phyloP scores from a whole-genome alignment of 1,284 basidiomycete species.

The Ganoderma meredithae region DNA sequence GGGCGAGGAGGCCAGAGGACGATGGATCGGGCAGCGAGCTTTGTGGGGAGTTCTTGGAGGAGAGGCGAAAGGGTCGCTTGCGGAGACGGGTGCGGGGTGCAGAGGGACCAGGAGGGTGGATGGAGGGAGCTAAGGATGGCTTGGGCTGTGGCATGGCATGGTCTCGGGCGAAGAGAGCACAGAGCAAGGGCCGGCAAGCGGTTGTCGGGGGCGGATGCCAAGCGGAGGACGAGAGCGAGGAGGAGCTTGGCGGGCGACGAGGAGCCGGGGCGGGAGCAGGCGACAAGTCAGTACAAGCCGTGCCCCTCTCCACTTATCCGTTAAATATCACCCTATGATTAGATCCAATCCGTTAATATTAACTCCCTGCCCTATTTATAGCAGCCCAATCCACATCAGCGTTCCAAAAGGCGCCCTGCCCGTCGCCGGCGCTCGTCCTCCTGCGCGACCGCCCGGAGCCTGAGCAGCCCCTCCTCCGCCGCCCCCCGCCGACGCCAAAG shows the following conservation, averaged over 20 bases:
- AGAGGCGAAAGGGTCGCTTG: slow-evolving; percentile 22
- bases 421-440: slow-evolving; percentile 62
- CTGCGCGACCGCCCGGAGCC: slow-evolving; percentile 51
- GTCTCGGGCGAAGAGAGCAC: slow-evolving; percentile 23
- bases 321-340: slow-evolving; percentile 32
- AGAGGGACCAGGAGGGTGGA: slow-evolving; percentile 9
- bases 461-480: slow-evolving; percentile 50
- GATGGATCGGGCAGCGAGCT: slow-evolving; percentile 26
- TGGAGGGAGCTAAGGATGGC: slow-evolving; percentile 24
- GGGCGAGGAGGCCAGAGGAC: slow-evolving; percentile 57
- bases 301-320: slow-evolving; percentile 24
- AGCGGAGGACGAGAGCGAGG: slow-evolving; percentile 13
- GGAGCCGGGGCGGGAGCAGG: slow-evolving; percentile 11
- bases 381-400: slow-evolving; percentile 24
- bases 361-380: slow-evolving; percentile 30
- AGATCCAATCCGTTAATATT: slow-evolving; percentile 22
- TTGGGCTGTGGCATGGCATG: slow-evolving; percentile 30
- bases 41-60: slow-evolving; percentile 21
- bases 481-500: slow-evolving; percentile 47
- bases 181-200: slow-evolving; percentile 10
- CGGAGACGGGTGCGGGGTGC: slow-evolving; percentile 24
- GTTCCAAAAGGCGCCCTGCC: slow-evolving; percentile 40
- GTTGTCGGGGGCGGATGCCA: slow-evolving; percentile 7
- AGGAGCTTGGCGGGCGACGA: slow-evolving; percentile 16
- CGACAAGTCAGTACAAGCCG: neutral